A percentile compares a stretch with the other conserved stretches of the same genome.
Conservation (phyloP, 805 yeast genomes). For the Metschnikowia rubicola region DNA sequence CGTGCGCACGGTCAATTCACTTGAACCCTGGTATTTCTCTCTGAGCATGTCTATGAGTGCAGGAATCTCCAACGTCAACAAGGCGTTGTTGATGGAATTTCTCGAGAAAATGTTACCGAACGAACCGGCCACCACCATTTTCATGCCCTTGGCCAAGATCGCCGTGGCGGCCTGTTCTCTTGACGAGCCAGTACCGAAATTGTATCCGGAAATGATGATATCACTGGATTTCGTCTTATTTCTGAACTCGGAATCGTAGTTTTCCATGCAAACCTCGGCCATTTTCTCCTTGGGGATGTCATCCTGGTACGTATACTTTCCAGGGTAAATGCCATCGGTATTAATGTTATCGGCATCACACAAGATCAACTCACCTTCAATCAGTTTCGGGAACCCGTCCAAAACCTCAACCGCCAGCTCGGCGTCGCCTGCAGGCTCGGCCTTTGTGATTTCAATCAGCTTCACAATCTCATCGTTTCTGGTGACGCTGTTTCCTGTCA, state of each 20-base stretch:
- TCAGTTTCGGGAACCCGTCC: slow-evolving; percentile 85
- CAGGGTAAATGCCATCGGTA: slow-evolving; percentile 98
- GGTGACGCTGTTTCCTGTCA: slow-evolving; percentile 49
- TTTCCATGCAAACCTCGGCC: slow-evolving; percentile 99
- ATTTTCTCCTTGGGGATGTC: slow-evolving; percentile 90
- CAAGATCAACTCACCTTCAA: slow-evolving; percentile 86
- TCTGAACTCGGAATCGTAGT: slow-evolving; percentile 89
- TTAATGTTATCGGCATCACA: slow-evolving; percentile 97
- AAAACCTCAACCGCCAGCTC: slow-evolving; percentile 63
- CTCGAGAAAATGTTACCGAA: slow-evolving; percentile 96
- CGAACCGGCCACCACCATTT: slow-evolving; percentile 92
- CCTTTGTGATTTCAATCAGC: slow-evolving; percentile 27
- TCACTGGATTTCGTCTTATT: slow-evolving; percentile 81
- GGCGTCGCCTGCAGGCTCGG: slow-evolving; percentile 25
- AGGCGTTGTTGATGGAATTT: slow-evolving; percentile 94
- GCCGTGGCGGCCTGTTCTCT: slow-evolving; percentile 99
- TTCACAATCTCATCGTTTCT: slow-evolving; percentile 51
- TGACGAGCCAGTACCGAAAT: slow-evolving; percentile 97
- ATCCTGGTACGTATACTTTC: slow-evolving; percentile 98
- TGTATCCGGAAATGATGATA: slow-evolving; percentile 86
- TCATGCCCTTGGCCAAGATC: slow-evolving; percentile 88
- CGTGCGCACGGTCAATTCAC: slow-evolving; percentile 88
- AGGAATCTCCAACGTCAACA: slow-evolving; percentile 91
- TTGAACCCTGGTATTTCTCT: slow-evolving; percentile 51
- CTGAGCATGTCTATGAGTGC: slow-evolving; percentile 75